Conservation (phyloP, 2,329 filamentous ascomycete genomes). For the Neofusicoccum kwambonambiense region DNA sequence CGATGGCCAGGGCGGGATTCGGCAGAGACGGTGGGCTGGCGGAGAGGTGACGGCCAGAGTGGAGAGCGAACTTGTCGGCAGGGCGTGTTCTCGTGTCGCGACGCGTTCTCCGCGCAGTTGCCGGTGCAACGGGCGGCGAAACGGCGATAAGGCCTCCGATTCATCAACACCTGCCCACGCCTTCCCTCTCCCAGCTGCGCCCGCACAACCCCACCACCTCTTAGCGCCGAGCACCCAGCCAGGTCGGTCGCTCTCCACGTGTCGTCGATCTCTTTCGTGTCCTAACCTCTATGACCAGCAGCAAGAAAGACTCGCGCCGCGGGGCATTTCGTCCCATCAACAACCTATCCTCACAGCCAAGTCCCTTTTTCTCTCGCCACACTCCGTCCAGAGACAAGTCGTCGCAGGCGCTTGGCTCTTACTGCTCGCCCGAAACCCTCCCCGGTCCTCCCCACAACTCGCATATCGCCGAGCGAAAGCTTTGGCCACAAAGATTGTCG, state of each 20-base stretch:
- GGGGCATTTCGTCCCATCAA: conserved; percentile 34
- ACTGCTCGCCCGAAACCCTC: not conserved
- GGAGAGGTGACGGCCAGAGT: not conserved
- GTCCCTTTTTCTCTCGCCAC: conserved; percentile 27
- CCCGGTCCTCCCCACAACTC: not conserved
- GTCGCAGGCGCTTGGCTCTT: not conserved
- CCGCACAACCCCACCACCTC: not conserved
- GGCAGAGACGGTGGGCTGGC: not conserved
- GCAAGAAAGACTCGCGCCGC: conserved; percentile 22
- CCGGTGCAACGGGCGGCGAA: conserved; percentile 1
- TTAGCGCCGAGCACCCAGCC: conserved; percentile 10
- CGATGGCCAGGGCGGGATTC: too few species aligned
- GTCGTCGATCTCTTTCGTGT: not conserved
- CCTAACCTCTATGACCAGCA: conserved; percentile 8
- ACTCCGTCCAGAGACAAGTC: not conserved
- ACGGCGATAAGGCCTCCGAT: not conserved
- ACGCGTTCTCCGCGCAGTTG: conserved; percentile 7
- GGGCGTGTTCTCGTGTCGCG: not conserved
- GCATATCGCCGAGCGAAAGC: not conserved
- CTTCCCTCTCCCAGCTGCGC: not conserved
- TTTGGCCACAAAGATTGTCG: not conserved
- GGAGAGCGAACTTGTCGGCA: not conserved
- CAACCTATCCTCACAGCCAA: conserved; percentile 33
- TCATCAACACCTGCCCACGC: not conserved
- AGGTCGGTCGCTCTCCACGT: not conserved